Conservation (phyloP, 306 rosid genomes). For the Dalbergia cochinchinensis region DNA sequence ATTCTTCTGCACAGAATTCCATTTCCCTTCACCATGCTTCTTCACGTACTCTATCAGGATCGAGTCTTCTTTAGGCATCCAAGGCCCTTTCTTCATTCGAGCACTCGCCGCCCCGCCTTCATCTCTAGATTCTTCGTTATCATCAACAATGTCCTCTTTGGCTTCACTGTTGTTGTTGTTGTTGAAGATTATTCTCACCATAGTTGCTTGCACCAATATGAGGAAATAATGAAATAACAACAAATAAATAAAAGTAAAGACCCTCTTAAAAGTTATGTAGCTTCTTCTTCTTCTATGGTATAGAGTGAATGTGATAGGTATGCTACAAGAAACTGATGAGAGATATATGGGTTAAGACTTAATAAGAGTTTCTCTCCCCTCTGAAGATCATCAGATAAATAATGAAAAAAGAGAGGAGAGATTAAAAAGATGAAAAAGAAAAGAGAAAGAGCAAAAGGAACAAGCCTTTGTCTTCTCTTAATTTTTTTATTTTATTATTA, state of each 20-base stretch:
- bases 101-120: slow-evolving; percentile 10
- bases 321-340: not conserved
- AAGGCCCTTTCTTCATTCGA: slow-evolving; percentile 76
- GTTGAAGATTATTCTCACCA: slow-evolving; percentile 36
- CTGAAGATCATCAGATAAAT: slow-evolving; percentile 39
- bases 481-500: slow-evolving; percentile 17
- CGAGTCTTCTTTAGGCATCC: slow-evolving; percentile 76
- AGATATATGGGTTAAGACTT: not conserved
- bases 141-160: not conserved
- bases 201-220: not conserved
- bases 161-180: slow-evolving; percentile 12
- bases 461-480: slow-evolving; percentile 32
- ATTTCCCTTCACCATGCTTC: slow-evolving; percentile 82
- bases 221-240: not conserved
- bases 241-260: not conserved
- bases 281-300: too few species aligned
- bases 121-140: not conserved
- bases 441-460: slow-evolving; percentile 33
- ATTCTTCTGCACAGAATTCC: slow-evolving; percentile 80
- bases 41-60: slow-evolving; percentile 72
- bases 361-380: slow-evolving; percentile 56
- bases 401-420: slow-evolving; percentile 39
- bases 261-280: too few species aligned
- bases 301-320: too few species aligned
- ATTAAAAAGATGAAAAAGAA: slow-evolving; percentile 19